Evolutionary conservation across 202 grass and related monocot genomes (phyloP).

Genomic region (Schoenoplectus triqueter): DNA sequence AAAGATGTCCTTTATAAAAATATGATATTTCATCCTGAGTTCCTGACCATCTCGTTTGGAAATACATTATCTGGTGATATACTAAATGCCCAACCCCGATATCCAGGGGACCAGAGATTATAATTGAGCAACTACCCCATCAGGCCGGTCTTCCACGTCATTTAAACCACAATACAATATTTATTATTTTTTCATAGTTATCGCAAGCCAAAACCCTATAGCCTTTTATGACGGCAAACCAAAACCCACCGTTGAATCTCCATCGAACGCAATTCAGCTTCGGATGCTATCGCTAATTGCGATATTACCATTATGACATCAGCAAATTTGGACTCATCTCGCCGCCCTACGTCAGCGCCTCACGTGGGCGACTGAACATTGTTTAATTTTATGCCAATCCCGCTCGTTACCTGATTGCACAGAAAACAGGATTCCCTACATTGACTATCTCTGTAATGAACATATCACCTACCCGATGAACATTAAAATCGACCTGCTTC

Average conservation of each 20-base stretch:
- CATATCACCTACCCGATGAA: background rate
- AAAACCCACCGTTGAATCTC: background rate
- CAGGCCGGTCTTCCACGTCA: slow-evolving; percentile 7
- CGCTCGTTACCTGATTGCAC: background rate
- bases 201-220: background rate
- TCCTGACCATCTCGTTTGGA: background rate
- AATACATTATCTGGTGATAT: slow-evolving; percentile 4
- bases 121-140: slow-evolving; percentile 14
- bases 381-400: background rate
- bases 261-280: background rate
- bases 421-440: background rate
- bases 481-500: background rate
- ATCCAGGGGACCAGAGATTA: slow-evolving; percentile 1
- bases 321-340: slow-evolving; percentile 19
- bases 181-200: no score
- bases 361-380: slow-evolving; percentile 45
- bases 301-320: slow-evolving; percentile 11
- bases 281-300: background rate
- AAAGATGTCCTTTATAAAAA: background rate
- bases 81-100: slow-evolving; percentile 22
- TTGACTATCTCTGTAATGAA: background rate
- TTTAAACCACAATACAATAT: background rate
- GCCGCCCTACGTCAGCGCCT: slow-evolving; percentile 73
- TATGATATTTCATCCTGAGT: background rate
- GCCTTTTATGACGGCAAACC: background rate